phyloP scores from a whole-genome alignment of 1,284 basidiomycete genomes.

The Irpex sp. region DNA sequence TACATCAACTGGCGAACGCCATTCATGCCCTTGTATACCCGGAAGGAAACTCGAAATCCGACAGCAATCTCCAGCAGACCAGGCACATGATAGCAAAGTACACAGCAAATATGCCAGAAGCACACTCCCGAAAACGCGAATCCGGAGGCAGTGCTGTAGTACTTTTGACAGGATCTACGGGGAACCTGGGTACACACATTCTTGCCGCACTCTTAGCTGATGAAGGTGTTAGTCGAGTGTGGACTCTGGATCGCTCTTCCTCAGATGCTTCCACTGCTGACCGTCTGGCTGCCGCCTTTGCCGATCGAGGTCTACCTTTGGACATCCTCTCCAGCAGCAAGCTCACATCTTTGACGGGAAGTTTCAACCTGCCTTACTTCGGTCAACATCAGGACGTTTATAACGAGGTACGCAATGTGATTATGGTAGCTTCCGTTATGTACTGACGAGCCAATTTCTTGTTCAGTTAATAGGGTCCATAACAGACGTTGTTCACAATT shows the following conservation, averaged over 20 bases:
- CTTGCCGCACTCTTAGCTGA: conserved; percentile 14
- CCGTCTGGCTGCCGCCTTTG: conserved; percentile 8
- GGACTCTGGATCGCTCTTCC: conserved; percentile 14
- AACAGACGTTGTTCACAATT: conserved; percentile 19
- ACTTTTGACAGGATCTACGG: conserved; percentile 20
- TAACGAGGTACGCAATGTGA: conserved; percentile 2
- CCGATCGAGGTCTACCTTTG: conserved; percentile 6
- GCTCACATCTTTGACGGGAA: conserved; percentile 11
- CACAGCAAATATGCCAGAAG: neutral
- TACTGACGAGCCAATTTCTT: neutral
- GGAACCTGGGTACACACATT: conserved; percentile 18
- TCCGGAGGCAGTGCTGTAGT: conserved; percentile 4
- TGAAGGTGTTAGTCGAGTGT: conserved; percentile 11
- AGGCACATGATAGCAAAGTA: conserved; percentile 8
- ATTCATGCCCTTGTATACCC: conserved; percentile 3
- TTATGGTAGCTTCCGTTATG: neutral
- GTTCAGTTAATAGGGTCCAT: conserved; percentile 10
- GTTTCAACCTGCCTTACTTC: conserved; percentile 7
- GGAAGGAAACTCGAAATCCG: neutral
- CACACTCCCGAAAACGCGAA: neutral
- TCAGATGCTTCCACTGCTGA: neutral
- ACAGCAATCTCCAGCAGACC: conserved; percentile 6
- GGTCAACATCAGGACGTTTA: conserved; percentile 11
- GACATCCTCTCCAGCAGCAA: conserved; percentile 7
- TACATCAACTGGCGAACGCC: conserved; percentile 3